Evolutionary conservation across 495 filamentous ascomycete genomes (phyloP), one percentile per base, ranked within the genome.

Genomic region (Apiosordaria backusii): DNA sequence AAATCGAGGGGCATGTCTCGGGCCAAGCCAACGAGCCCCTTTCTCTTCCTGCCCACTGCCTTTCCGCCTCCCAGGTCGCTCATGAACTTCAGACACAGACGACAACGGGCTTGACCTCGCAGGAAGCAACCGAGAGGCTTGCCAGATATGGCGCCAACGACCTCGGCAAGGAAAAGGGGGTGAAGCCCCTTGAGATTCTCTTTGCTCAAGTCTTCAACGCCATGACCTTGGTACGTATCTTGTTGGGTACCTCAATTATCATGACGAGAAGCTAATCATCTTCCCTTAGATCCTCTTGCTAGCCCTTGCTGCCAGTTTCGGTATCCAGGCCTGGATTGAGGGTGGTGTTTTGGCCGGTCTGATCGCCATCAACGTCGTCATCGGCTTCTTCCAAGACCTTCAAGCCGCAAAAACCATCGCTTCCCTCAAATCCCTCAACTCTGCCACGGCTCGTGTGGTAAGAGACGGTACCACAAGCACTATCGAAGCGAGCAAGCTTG

Each of bases 401-500:
- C 62, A 64, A 40, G 62, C 62, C 10, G 62, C 62, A 22, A 53
- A 26, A 22, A 64, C 62, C 15, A 64, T 64, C 50, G 62, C 62
- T 13, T 64, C 62, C 15, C 53, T 64, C 16, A 23, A 57, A 3
- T 64, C 62, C 5, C 62, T 64, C 50, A 64, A 57, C 62, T 64
- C 18, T 19, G 16, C 62, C 9, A 22, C 62, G 1, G 62, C 62
- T n/a, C 62, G 27, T 3, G 62, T 64, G 24, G 53, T 64, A 1
- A 29, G 62, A 29, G 62, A 57, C 18, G 53, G 50, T 2, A 22
- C 29, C 23, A 23, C 50, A 15, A 35, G 13, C 52, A 50, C 23
- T 4, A 40, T 57, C 15, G 62, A 64, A 22, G 50, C 62, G 7
- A 9, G 50, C 52, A 50, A 50, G 10, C 21, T 66, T 1, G 87